These are phyloP conservation scores for Paramecium pentaurelia DNA, from an alignment of 73 alveolate species.

Conservation along the genomic window DNA sequence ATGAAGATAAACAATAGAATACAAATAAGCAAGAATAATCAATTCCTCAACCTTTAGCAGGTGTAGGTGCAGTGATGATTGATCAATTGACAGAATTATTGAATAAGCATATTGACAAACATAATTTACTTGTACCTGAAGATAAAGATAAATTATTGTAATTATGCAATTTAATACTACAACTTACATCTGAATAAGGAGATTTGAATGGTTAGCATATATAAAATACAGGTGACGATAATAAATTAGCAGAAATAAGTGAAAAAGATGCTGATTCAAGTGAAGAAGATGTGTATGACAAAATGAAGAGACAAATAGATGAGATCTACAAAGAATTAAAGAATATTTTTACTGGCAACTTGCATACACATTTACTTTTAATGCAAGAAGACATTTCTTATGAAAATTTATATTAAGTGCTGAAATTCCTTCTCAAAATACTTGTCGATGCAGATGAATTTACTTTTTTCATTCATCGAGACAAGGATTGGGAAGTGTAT, in stretches of 20 bases:
- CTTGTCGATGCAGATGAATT: constrained; percentile 51
- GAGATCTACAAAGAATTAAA: constrained; percentile 32
- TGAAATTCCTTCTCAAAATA: constrained; percentile 16
- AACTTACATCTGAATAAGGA: background rate
- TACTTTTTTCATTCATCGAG: constrained; percentile 44
- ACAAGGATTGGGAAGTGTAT: constrained; percentile 44
- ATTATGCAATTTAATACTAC: background rate
- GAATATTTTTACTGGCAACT: constrained; percentile 27
- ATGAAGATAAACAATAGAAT: background rate
- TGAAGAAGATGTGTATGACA: constrained; percentile 46
- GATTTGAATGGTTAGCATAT: background rate
- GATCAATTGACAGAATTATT: background rate
- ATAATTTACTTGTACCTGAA: background rate
- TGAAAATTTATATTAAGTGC: constrained; percentile 32
- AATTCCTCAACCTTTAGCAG: background rate
- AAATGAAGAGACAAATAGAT: background rate
- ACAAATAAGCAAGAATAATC: background rate
- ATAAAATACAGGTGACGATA: background rate
- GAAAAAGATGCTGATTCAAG: constrained; percentile 25
- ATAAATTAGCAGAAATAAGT: constrained; percentile 35
- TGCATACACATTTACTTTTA: constrained; percentile 21
- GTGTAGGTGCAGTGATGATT: background rate
- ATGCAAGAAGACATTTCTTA: constrained; percentile 46
- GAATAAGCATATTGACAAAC: background rate
- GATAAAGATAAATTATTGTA: background rate